Evolutionary conservation across 176 grass and related monocot genomes (phyloP).

Genomic region (Carex kokanica): DNA sequence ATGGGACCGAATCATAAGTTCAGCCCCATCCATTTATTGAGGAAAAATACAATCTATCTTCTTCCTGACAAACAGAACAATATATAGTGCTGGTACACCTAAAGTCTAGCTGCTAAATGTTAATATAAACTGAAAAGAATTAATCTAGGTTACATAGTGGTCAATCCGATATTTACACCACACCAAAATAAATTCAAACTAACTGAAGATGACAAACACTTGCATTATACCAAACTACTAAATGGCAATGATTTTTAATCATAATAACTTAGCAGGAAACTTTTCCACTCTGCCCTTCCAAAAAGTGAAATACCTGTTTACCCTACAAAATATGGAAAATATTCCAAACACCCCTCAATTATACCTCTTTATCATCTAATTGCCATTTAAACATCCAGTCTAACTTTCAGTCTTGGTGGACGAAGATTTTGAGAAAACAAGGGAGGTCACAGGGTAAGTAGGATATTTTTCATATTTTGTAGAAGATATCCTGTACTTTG

Average conservation of each 20-base stretch:
- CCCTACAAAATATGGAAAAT: background rate
- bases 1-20: too few species aligned
- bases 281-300: background rate
- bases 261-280: background rate
- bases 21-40: too few species aligned
- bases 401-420: background rate
- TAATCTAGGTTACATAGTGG: background rate
- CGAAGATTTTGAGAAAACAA: background rate
- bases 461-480: background rate
- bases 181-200: slow-evolving; percentile 1
- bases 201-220: background rate
- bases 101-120: background rate
- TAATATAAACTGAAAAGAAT: slow-evolving; percentile 4
- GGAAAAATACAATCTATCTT: too few species aligned
- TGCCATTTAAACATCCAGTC: background rate
- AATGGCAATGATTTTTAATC: background rate
- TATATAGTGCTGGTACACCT: background rate
- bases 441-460: background rate
- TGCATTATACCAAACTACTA: background rate
- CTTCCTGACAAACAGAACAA: background rate
- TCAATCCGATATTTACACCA: slow-evolving; percentile 1
- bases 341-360: background rate
- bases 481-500: background rate
- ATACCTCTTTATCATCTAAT: background rate
- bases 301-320: background rate